phyloP scores from a whole-genome alignment of 345 rosid genomes.

The Luvunga scandens region DNA sequence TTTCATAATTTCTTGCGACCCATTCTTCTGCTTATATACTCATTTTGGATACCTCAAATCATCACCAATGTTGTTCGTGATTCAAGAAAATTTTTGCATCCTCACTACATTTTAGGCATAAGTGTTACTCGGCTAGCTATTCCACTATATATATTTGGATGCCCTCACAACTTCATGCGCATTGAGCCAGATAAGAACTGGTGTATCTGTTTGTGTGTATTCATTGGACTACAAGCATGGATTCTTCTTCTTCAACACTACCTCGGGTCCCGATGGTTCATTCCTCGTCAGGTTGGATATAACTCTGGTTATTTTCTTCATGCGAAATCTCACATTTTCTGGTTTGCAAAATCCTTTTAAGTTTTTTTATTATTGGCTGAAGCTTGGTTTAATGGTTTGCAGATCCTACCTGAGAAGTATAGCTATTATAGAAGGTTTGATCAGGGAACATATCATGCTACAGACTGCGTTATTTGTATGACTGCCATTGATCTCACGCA shows the following conservation, averaged over 20 bases:
- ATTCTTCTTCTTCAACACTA: conserved; percentile 92
- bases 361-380: not conserved
- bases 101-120: conserved; percentile 89
- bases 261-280: conserved; percentile 93
- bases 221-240: conserved; percentile 77
- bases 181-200: conserved; percentile 77
- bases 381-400: conserved; percentile 20
- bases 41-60: conserved; percentile 96
- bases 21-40: conserved; percentile 77
- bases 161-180: conserved; percentile 96
- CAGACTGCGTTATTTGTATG: conserved; percentile 97
- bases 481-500: conserved; percentile 68
- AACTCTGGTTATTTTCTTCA: conserved; percentile 15
- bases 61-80: conserved; percentile 80
- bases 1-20: conserved; percentile 76
- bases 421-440: conserved; percentile 76
- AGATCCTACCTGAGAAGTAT: conserved; percentile 96
- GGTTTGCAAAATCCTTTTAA: not conserved
- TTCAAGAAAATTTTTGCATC: conserved; percentile 95
- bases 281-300: conserved; percentile 81
- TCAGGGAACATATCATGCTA: conserved; percentile 43
- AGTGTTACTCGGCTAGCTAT: conserved; percentile 81
- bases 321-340: not conserved
- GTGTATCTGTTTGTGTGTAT: conserved; percentile 67
- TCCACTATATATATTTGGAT: conserved; percentile 86